phyloP scores from a whole-genome alignment of 768 basidiomycete species.

The Daedaleopsis nitida region DNA sequence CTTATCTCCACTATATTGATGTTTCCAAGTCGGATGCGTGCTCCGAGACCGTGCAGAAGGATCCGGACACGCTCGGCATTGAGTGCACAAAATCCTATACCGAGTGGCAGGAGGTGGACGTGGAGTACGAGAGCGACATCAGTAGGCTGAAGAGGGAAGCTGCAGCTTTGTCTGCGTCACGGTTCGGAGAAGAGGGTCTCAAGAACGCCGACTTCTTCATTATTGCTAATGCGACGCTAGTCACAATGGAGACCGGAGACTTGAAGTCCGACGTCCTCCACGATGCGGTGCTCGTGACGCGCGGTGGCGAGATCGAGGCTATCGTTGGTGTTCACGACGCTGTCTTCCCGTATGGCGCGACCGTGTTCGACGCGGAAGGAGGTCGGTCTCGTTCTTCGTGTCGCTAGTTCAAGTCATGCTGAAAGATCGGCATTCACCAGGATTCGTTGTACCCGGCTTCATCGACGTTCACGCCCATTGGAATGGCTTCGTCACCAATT shows the following conservation, averaged over 20 bases:
- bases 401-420: neutral
- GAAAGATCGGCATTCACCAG: constrained; percentile 34
- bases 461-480: constrained; percentile 81
- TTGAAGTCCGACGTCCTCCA: constrained; percentile 49
- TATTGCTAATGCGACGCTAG: constrained; percentile 66
- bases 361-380: constrained; percentile 57
- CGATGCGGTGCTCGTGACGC: constrained; percentile 53
- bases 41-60: constrained; percentile 47
- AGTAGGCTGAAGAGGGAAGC: constrained; percentile 59
- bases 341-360: constrained; percentile 35
- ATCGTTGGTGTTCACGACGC: constrained; percentile 36
- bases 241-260: constrained; percentile 67
- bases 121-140: constrained; percentile 64
- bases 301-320: constrained; percentile 55
- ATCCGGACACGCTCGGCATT: constrained; percentile 60
- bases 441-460: constrained; percentile 69
- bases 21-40: constrained; percentile 55
- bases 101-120: constrained; percentile 57
- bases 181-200: constrained; percentile 15
- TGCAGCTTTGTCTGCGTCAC: constrained; percentile 4
- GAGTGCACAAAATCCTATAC: constrained; percentile 58
- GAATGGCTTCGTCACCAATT: constrained; percentile 51
- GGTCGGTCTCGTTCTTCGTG: constrained; percentile 39
- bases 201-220: constrained; percentile 50
- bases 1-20: constrained; percentile 64